These are phyloP conservation scores for Raffaelea arxii DNA, from an alignment of 2,329 filamentous ascomycete species.

Conservation along the genomic window DNA sequence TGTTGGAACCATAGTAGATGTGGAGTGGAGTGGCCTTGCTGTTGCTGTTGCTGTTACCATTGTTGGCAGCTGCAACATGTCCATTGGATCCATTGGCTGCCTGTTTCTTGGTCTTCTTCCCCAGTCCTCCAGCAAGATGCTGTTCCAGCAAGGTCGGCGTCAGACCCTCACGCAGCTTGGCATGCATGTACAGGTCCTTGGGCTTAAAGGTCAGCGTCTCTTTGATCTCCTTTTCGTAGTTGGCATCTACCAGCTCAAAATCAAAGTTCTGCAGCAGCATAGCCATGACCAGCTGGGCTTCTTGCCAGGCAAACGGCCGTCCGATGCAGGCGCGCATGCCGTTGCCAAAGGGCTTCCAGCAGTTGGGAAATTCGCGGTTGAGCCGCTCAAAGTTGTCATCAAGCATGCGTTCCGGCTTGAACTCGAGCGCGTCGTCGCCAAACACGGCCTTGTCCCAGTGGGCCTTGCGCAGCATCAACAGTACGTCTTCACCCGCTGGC, in stretches of 20 bases:
- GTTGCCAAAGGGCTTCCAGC: conserved; percentile 61
- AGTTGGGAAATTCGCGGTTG: conserved; percentile 49
- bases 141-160: conserved; percentile 36
- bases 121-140: conserved; percentile 37
- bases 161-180: conserved; percentile 51
- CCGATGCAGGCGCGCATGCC: conserved; percentile 57
- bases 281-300: conserved; percentile 51
- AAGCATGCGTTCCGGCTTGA: conserved; percentile 62
- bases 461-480: conserved; percentile 38
- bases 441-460: conserved; percentile 56
- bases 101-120: conserved; percentile 28
- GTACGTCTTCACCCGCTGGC: conserved; percentile 37
- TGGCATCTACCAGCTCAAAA: conserved; percentile 51
- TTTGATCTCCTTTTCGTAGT: conserved; percentile 45
- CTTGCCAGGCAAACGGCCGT: conserved; percentile 65
- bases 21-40: conserved; percentile 38
- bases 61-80: conserved; percentile 27
- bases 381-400: conserved; percentile 55
- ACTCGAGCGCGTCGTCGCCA: conserved; percentile 55
- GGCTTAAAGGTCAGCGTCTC: conserved; percentile 54
- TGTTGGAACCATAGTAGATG: conserved; percentile 61
- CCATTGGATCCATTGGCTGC: too few species aligned
- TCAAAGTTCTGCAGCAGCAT: conserved; percentile 64
- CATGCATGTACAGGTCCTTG: conserved; percentile 52
- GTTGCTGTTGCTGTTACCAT: conserved; percentile 15